A percentile compares a stretch with the other conserved stretches of the same genome.
Evolutionary conservation across 257 asterid genomes (phyloP).

Genomic region (Petunia secreta): DNA sequence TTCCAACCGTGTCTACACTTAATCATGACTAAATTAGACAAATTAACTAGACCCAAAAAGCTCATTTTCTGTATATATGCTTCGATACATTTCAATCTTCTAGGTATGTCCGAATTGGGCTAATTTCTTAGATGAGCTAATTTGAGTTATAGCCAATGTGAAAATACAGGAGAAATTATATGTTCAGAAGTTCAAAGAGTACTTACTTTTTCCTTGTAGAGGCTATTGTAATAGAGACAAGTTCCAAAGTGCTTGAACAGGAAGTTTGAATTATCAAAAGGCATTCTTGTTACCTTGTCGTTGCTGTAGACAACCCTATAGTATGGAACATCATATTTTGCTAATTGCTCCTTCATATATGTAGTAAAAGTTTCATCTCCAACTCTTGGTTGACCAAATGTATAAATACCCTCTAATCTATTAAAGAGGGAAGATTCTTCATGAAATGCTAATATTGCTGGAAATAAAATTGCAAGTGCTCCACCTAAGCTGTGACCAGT

Average conservation of each 20-base stretch:
- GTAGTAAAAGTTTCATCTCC: conserved; percentile 54
- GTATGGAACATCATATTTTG: conserved; percentile 36
- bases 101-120: no score
- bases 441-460: conserved; percentile 53
- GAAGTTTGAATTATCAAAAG: conserved; percentile 41
- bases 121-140: background rate
- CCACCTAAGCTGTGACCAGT: conserved; percentile 83
- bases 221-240: conserved; percentile 48
- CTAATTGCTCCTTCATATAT: conserved; percentile 45
- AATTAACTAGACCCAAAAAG: background rate
- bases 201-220: conserved; percentile 54
- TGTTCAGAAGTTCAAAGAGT: background rate
- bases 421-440: conserved; percentile 43
- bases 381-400: conserved; percentile 77
- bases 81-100: no score
- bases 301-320: conserved; percentile 58
- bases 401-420: conserved; percentile 52
- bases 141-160: no score
- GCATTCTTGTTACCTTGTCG: conserved; percentile 65
- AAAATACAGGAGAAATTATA: no score
- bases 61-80: background rate
- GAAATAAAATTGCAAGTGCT: conserved; percentile 59
- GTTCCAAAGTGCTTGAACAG: conserved; percentile 74
- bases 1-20: no score
- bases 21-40: no score